phyloP scores from a whole-genome alignment of 805 yeast species.

The Scheffersomyces amazonensis region DNA sequence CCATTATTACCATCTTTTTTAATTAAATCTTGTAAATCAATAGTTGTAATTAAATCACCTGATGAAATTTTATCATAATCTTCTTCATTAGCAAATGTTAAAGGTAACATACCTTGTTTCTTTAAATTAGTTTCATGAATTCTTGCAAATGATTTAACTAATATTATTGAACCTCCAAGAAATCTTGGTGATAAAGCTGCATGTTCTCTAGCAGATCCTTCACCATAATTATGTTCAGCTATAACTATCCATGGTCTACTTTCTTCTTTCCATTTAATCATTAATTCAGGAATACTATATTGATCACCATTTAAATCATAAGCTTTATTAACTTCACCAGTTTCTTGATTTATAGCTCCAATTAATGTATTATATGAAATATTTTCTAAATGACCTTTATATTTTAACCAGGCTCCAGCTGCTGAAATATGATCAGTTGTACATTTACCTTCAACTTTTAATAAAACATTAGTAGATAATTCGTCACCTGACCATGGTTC shows the following conservation, averaged over 20 bases:
- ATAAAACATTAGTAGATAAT: slow-evolving; percentile 65
- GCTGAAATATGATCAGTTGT: slow-evolving; percentile 98
- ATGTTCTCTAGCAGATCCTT: slow-evolving; percentile 98
- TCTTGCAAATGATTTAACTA: slow-evolving; percentile 95
- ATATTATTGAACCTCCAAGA: slow-evolving; percentile 84
- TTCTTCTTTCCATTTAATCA: slow-evolving; percentile 93
- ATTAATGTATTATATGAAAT: slow-evolving; percentile 92
- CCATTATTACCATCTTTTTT: slow-evolving; percentile 85
- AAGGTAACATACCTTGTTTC: slow-evolving; percentile 96
- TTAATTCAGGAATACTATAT: slow-evolving; percentile 88
- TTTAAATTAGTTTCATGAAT: slow-evolving; percentile 97
- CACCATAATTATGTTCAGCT: slow-evolving; percentile 98
- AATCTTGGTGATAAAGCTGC: slow-evolving; percentile 96
- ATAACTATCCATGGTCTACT: slow-evolving; percentile 87
- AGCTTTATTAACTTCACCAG: slow-evolving; percentile 91
- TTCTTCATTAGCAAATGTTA: slow-evolving; percentile 84
- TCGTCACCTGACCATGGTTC: slow-evolving; percentile 85
- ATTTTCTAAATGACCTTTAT: slow-evolving; percentile 96
- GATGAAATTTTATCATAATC: slow-evolving; percentile 82
- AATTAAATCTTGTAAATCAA: slow-evolving; percentile 72
- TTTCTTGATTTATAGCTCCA: slow-evolving; percentile 96
- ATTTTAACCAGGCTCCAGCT: slow-evolving; percentile 98
- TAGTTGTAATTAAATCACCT: slow-evolving; percentile 76
- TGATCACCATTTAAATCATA: slow-evolving; percentile 79
- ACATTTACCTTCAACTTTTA: slow-evolving; percentile 97